These are phyloP conservation scores for Chrysoporthe deuterocubensis DNA, from an alignment of 2,329 filamentous ascomycete genomes.

Conservation along the genomic window DNA sequence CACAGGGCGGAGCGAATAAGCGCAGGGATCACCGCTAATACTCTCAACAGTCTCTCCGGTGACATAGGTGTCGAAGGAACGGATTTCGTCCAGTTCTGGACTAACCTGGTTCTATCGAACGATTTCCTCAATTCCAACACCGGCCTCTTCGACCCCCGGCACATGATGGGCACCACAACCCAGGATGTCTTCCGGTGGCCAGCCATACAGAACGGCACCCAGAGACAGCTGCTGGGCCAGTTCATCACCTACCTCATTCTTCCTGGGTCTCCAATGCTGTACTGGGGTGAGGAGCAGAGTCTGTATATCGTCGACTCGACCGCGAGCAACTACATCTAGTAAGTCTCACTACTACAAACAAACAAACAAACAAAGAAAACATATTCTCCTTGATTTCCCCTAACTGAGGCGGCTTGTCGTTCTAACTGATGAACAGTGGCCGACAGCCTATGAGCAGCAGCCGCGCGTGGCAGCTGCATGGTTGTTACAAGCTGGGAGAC, in stretches of 20 bases:
- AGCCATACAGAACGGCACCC: slow-evolving; percentile 57
- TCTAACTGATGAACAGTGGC: slow-evolving; percentile 45
- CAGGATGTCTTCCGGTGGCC: slow-evolving; percentile 71
- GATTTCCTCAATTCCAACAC: slow-evolving; percentile 61
- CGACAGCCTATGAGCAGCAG: slow-evolving; percentile 64
- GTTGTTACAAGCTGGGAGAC: slow-evolving; percentile 60
- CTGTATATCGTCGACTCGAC: slow-evolving; percentile 66
- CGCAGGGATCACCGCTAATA: too few relatives aligned
- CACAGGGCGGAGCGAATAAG: too few relatives aligned
- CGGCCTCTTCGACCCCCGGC: slow-evolving; percentile 63
- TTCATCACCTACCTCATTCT: slow-evolving; percentile 63
- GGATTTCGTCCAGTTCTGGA: slow-evolving; percentile 57
- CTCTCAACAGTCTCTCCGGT: slow-evolving; percentile 35
- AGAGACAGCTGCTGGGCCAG: slow-evolving; percentile 59
- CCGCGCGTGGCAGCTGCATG: slow-evolving; percentile 65
- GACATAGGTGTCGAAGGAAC: slow-evolving; percentile 18
- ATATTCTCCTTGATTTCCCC: neutral
- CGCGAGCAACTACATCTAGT: slow-evolving; percentile 60
- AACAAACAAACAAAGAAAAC: neutral
- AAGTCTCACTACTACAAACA: neutral
- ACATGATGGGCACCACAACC: slow-evolving; percentile 66
- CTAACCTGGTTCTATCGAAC: slow-evolving; percentile 58
- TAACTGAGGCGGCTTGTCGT: neutral
- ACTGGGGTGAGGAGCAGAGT: slow-evolving; percentile 67
- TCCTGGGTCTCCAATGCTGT: slow-evolving; percentile 62